phyloP scores from a whole-genome alignment of 768 basidiomycete species.

The Pleurotus cornucopiae region DNA sequence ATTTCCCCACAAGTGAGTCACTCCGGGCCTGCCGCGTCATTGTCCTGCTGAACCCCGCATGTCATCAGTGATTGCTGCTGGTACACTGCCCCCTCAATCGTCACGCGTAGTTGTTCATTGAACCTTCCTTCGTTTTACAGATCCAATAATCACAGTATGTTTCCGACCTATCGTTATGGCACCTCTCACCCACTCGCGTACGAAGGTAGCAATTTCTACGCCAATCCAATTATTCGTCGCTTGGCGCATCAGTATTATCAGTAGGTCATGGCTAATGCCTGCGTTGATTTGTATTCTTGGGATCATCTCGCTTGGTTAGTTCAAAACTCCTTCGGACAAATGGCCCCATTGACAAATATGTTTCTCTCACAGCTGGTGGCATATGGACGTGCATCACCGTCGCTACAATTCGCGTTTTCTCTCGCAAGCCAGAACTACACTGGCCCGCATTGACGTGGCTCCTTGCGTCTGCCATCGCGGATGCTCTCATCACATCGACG shows the following conservation, averaged over 20 bases:
- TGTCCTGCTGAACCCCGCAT: not conserved
- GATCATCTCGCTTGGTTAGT: constrained; percentile 26
- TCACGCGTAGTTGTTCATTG: no score
- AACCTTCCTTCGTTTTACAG: constrained; percentile 10
- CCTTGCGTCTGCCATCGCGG: constrained; percentile 36
- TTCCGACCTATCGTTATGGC: not conserved
- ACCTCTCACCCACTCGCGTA: not conserved
- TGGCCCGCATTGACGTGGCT: constrained; percentile 39
- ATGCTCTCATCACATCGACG: constrained; percentile 40
- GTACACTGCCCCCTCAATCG: not conserved
- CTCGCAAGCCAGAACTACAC: constrained; percentile 25
- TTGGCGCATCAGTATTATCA: constrained; percentile 33
- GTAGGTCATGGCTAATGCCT: constrained; percentile 22
- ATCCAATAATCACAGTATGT: constrained; percentile 31
- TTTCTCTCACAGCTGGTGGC: constrained; percentile 23
- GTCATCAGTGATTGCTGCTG: not conserved
- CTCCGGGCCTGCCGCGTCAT: not conserved
- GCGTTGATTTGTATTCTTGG: constrained; percentile 22
- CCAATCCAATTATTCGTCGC: constrained; percentile 38
- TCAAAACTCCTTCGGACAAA: not conserved
- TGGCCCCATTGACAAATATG: no score
- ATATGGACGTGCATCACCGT: constrained; percentile 26
- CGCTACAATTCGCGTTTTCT: constrained; percentile 20
- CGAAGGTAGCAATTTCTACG: constrained; percentile 33
- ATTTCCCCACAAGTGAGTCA: not conserved